Conservation (phyloP, 2,329 filamentous ascomycete genomes). For the Metarhizium brunneum region DNA sequence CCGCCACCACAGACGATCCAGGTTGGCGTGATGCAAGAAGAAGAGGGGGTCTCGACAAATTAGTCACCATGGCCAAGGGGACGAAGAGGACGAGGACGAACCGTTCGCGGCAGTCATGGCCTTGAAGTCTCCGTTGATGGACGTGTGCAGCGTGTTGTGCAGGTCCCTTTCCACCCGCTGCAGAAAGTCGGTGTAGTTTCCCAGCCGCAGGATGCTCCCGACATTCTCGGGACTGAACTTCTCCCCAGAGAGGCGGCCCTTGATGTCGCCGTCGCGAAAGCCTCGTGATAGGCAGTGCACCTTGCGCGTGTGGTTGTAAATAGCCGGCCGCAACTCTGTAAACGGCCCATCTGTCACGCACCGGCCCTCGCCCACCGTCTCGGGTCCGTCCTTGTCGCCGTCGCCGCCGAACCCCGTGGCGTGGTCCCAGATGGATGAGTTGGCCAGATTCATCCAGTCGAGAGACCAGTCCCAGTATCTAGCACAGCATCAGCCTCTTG, state of each 20-base stretch:
- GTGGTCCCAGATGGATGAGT: slow-evolving; percentile 9
- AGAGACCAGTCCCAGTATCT: slow-evolving; percentile 10
- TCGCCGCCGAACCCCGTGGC: slow-evolving; percentile 10
- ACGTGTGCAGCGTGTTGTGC: slow-evolving; percentile 6
- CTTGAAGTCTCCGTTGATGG: slow-evolving; percentile 7
- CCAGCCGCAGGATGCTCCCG: not conserved
- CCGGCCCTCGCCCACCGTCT: slow-evolving; percentile 6
- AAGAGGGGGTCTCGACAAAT: slow-evolving; percentile 6
- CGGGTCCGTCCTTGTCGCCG: slow-evolving; percentile 4
- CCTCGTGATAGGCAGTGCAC: slow-evolving; percentile 7
- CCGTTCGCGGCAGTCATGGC: slow-evolving; percentile 9
- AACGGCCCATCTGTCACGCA: slow-evolving; percentile 10
- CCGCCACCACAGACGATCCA: slow-evolving; percentile 8
- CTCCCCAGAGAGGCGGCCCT: slow-evolving; percentile 1
- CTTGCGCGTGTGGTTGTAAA: slow-evolving; percentile 7
- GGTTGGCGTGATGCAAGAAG: slow-evolving; percentile 6
- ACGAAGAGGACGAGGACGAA: not conserved
- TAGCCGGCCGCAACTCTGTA: slow-evolving; percentile 7
- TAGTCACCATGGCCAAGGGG: not conserved
- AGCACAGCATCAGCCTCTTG: not conserved
- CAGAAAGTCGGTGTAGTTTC: not conserved
- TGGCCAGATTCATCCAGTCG: slow-evolving; percentile 10
- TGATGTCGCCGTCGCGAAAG: slow-evolving; percentile 2
- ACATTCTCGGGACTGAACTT: slow-evolving; percentile 3
- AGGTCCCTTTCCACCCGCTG: slow-evolving; percentile 5